Conservation (phyloP, 176 grass and related monocot species). For the Carex littledalei region DNA sequence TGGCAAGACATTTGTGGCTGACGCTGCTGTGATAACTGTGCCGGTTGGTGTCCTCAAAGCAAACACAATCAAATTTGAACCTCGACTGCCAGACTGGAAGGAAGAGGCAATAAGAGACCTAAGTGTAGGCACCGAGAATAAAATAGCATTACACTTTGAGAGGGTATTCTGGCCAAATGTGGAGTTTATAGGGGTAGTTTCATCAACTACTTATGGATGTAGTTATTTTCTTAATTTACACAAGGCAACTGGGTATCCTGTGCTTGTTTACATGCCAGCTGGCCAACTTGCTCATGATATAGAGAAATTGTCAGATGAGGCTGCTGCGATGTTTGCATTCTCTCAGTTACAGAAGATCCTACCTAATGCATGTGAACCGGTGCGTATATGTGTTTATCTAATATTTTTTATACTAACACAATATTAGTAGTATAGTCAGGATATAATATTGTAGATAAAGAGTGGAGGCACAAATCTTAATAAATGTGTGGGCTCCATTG, state of each 20-base stretch:
- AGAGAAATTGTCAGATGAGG: slow-evolving; percentile 84
- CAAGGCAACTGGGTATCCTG: slow-evolving; percentile 81
- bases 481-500: not conserved
- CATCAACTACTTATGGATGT: slow-evolving; percentile 80
- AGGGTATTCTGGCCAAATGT: slow-evolving; percentile 99
- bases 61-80: slow-evolving; percentile 71
- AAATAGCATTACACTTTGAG: slow-evolving; percentile 85
- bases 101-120: slow-evolving; percentile 74
- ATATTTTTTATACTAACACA: not conserved
- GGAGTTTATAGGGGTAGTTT: slow-evolving; percentile 91
- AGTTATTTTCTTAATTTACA: slow-evolving; percentile 99
- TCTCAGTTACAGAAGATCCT: slow-evolving; percentile 83
- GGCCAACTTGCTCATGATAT: slow-evolving; percentile 84
- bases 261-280: slow-evolving; percentile 98
- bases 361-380: slow-evolving; percentile 77
- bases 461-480: not conserved
- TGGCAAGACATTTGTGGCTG: slow-evolving; percentile 79
- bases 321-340: slow-evolving; percentile 85
- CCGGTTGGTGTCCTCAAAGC: slow-evolving; percentile 84
- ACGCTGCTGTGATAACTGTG: slow-evolving; percentile 71
- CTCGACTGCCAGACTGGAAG: slow-evolving; percentile 86
- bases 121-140: slow-evolving; percentile 83
- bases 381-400: slow-evolving; percentile 26
- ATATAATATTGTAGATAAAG: not conserved
- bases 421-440: not conserved